Base-by-base conservation (phyloP, 176 grass and related monocot species). In the Hsuehochloa calcarea region DNA sequence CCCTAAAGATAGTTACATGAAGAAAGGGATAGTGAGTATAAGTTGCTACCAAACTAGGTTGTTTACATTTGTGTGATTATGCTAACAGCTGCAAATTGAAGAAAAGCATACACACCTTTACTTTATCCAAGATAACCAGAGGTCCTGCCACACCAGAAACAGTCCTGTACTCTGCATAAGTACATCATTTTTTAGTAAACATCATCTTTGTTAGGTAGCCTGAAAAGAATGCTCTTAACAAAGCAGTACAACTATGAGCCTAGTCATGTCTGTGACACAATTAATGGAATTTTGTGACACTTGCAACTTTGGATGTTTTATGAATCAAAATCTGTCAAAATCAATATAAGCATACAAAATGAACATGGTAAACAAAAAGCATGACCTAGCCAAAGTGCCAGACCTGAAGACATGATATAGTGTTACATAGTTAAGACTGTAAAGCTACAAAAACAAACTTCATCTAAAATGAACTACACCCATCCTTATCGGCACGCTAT, bases 71-170 rank as follows among this genome's bases (percentile, higher is more conserved):
- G 47, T 51, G 12, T 25, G 55, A 38, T 31, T 54, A 52, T 49
- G 38, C 25, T 56, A 88, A 15, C 6, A 76, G 45, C 60, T 49
- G 67, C 17, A 34, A 49, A 46, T 68, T 80, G 39, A 5, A 90
- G 76, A 84, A 69, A 78, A 70, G 14, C 25, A 25, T 65, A 77
- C 61, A 31, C 63, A 98, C 96, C 93, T 98, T 98, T 81, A 98
- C 96, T 98, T 98, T 98, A 4, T 98, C 96, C 93, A 98, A 85
- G 72, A 98, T 98, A 85, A 98, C 96, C 51, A 98, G 77, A 88
- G 96, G 96, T 85, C 96, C 96, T 17, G 96, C 96, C 52, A 98
- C 96, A 82, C 96, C 96, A 89, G 96, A 98, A 46, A 98, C 87
- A 13, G 96, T 98, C 77, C 96, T 98, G 89, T 98, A 98, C 85